Conservation (phyloP, 2,329 filamentous ascomycete genomes). For the Cercospora janseana region DNA sequence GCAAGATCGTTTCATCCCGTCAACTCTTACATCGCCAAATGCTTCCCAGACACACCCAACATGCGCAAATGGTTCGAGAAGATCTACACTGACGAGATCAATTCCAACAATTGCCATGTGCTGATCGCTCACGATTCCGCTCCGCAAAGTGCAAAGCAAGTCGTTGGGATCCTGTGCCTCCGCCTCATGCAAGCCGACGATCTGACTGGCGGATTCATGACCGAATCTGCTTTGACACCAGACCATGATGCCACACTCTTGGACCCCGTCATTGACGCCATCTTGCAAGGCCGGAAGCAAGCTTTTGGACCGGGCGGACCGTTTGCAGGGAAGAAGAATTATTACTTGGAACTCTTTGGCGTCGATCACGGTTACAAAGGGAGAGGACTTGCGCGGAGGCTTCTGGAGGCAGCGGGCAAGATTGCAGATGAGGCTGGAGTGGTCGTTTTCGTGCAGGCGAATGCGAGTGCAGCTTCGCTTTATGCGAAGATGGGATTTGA, state of each 20-base stretch:
- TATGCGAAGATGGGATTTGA: constrained; percentile 23
- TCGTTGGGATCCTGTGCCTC: constrained; percentile 24
- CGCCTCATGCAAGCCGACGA: constrained; percentile 21
- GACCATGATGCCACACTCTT: constrained; percentile 26
- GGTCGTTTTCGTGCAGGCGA: constrained; percentile 31
- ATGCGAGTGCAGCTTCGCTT: constrained; percentile 19
- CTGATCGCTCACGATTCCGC: constrained; percentile 20
- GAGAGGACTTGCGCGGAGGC: constrained; percentile 21
- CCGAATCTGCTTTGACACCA: constrained; percentile 1
- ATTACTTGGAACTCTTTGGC: constrained; percentile 28
- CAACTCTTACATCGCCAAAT: constrained; percentile 27
- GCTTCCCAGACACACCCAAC: constrained; percentile 27
- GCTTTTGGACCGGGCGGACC: background rate
- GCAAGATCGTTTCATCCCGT: constrained; percentile 31
- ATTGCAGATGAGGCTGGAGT: constrained; percentile 25
- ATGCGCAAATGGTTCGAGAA: constrained; percentile 26
- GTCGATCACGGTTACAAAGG: constrained; percentile 30
- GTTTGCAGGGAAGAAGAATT: constrained; percentile 5
- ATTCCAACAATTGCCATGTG: constrained; percentile 17
- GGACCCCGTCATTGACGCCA: constrained; percentile 13
- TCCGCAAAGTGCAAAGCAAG: background rate
- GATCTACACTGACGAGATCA: constrained; percentile 26
- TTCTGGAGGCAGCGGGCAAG: constrained; percentile 26
- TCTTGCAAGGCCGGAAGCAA: constrained; percentile 10
- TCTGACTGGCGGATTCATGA: constrained; percentile 20